Conservation (phyloP, 192 early-diverging fungal genomes). For the Neocallimastix lanati region DNA sequence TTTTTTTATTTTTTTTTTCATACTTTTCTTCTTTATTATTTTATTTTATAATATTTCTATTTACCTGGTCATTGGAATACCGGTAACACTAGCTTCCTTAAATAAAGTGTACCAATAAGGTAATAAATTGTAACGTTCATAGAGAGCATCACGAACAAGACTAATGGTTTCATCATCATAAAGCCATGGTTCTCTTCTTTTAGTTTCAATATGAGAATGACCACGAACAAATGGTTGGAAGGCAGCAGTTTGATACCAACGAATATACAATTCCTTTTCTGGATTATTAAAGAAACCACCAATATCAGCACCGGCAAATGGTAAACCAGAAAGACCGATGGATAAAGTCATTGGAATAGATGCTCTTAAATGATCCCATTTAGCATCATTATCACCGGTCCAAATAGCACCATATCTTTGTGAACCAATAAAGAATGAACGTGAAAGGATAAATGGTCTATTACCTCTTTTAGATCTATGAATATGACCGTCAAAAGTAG, state of each 20-base stretch:
- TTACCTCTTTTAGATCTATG: conserved; percentile 13
- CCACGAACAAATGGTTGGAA: conserved; percentile 96
- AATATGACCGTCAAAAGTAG: conserved; percentile 65
- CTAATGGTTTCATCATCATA: conserved; percentile 68
- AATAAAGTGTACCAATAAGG: conserved; percentile 90
- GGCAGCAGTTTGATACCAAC: conserved; percentile 95
- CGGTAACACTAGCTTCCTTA: conserved; percentile 48
- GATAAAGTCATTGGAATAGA: conserved; percentile 79
- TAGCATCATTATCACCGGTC: conserved; percentile 92
- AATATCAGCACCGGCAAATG: conserved; percentile 94
- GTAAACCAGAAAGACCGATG: conserved; percentile 68
- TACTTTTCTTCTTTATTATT: too few species aligned
- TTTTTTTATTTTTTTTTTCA: background rate
- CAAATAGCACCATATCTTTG: conserved; percentile 92
- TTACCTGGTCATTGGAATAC: conserved; percentile 57
- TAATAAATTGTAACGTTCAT: conserved; percentile 67
- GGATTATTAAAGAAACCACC: conserved; percentile 97
- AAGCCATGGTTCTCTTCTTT: conserved; percentile 91
- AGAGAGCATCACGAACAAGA: conserved; percentile 59
- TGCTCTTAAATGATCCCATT: conserved; percentile 67
- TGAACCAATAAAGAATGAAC: conserved; percentile 91
- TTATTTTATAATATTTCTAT: background rate
- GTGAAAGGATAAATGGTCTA: conserved; percentile 84
- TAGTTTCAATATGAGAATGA: conserved; percentile 94
- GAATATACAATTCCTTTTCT: conserved; percentile 61